phyloP scores from a whole-genome alignment of 2,329 filamentous ascomycete species.

The Emergomyces africanus region DNA sequence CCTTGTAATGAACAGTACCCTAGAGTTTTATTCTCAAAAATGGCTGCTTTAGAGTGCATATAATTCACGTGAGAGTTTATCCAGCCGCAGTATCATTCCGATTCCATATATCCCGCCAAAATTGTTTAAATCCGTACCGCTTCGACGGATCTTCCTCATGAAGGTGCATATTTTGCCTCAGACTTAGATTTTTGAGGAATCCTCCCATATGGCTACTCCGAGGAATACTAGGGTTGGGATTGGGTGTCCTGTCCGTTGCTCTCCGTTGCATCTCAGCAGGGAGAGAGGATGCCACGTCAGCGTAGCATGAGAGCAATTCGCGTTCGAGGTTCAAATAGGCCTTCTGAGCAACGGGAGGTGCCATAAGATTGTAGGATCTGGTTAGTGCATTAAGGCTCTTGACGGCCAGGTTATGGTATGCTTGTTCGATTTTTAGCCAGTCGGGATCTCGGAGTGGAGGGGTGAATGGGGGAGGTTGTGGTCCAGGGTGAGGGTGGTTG shows the following conservation, averaged over 20 bases:
- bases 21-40: not conserved
- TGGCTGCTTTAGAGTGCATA: not conserved
- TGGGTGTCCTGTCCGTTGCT: conserved; percentile 35
- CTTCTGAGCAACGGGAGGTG: conserved; percentile 82
- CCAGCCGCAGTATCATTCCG: conserved; percentile 10
- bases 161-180: conserved; percentile 41
- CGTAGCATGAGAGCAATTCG: conserved; percentile 69
- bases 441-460: conserved; percentile 62
- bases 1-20: not conserved
- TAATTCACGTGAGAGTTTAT: not conserved
- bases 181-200: conserved; percentile 49
- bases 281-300: conserved; percentile 69
- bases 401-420: conserved; percentile 66
- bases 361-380: conserved; percentile 88
- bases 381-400: conserved; percentile 66
- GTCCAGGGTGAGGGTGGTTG: not conserved
- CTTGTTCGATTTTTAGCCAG: conserved; percentile 60
- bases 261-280: conserved; percentile 60
- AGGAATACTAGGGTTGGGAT: conserved; percentile 6
- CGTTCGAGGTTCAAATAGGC: conserved; percentile 77
- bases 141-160: conserved; percentile 61
- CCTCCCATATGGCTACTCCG: conserved; percentile 31
- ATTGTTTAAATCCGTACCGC: conserved; percentile 71
- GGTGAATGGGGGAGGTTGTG: conserved; percentile 27
- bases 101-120: conserved; percentile 71